Conservation (phyloP, 805 yeast genomes). For the Saccharomycopsis selenospora region DNA sequence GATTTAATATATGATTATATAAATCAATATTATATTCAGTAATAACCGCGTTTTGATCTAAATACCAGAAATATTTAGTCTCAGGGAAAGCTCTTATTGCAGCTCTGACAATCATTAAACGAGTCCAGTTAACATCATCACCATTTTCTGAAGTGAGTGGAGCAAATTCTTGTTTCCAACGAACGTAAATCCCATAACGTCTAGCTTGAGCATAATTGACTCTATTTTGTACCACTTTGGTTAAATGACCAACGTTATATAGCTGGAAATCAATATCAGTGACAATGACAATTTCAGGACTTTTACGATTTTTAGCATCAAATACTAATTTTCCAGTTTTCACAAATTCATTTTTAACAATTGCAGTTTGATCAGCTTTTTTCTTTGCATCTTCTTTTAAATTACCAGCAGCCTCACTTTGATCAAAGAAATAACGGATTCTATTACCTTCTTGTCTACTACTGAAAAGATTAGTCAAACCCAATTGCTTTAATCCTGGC, state of each 20-base stretch:
- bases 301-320: conserved; percentile 29
- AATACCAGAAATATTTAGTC: conserved; percentile 85
- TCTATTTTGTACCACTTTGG: conserved; percentile 73
- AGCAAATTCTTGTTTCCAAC: conserved; percentile 79
- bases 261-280: conserved; percentile 71
- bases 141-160: conserved; percentile 47
- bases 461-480: conserved; percentile 42
- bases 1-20: conserved; percentile 49
- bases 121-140: conserved; percentile 52
- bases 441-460: conserved; percentile 22
- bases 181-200: conserved; percentile 72
- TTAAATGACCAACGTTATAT: conserved; percentile 51
- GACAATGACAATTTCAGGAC: conserved; percentile 68
- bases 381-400: conserved; percentile 3
- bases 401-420: conserved; percentile 7
- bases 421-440: conserved; percentile 13
- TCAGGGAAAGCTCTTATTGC: conserved; percentile 93
- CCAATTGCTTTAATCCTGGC: conserved; percentile 49
- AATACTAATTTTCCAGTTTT: conserved; percentile 58
- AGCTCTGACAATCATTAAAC: conserved; percentile 59
- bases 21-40: conserved; percentile 64
- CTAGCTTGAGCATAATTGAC: conserved; percentile 81
- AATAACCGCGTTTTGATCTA: conserved; percentile 71
- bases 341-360: conserved; percentile 51
- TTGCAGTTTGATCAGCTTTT: conserved; percentile 26